Evolutionary conservation across 441 rosid genomes (phyloP).

Genomic region (Pelargonium fulgidum): DNA sequence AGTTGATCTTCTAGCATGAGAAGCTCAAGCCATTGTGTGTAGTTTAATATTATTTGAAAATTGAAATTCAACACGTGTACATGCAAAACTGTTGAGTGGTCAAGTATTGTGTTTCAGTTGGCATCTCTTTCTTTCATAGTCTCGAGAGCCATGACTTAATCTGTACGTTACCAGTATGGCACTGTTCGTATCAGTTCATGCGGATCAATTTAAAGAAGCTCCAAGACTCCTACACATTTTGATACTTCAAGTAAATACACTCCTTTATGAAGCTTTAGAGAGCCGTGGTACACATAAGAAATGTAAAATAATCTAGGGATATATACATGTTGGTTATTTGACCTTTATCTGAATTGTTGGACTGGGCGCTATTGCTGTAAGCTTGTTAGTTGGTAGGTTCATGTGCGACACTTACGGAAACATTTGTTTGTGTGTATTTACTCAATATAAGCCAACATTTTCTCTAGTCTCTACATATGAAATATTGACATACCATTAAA

Average conservation of each 20-base stretch:
- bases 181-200: not conserved
- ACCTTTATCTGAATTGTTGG: not conserved
- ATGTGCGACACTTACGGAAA: not conserved
- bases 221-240: not conserved
- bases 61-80: too few relatives aligned
- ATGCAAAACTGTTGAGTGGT: not conserved
- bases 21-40: not conserved
- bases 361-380: not conserved
- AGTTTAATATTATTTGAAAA: not conserved
- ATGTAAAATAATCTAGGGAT: not conserved
- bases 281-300: not conserved
- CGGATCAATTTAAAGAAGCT: not conserved
- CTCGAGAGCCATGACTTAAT: not conserved
- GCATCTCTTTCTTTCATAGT: not conserved
- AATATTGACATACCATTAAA: conserved; percentile 5
- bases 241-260: not conserved
- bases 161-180: not conserved
- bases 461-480: not conserved
- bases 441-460: not conserved
- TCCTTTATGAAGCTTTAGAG: not conserved
- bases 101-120: not conserved
- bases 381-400: not conserved
- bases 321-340: not conserved
- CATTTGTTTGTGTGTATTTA: not conserved
- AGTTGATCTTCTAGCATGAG: too few relatives aligned